Conservation (phyloP, 2,329 filamentous ascomycete genomes). For the Scedosporium aurantiacum region DNA sequence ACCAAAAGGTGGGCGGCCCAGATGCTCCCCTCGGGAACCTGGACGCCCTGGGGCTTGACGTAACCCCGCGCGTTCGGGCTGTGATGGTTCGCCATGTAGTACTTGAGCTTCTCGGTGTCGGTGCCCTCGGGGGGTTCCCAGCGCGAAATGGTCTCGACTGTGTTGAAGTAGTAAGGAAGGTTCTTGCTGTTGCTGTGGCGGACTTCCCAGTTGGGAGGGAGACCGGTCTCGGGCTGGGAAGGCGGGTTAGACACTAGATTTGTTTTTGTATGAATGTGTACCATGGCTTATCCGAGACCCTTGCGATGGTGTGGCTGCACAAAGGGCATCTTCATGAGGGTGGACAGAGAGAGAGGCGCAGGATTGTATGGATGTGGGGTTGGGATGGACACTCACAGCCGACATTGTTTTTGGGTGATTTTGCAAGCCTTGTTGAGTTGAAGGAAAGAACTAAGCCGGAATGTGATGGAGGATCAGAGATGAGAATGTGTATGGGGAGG, state of each 20-base stretch:
- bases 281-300: too few relatives aligned
- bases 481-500: not conserved
- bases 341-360: not conserved
- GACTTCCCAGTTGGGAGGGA: constrained; percentile 85
- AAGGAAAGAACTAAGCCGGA: not conserved
- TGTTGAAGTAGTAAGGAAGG: constrained; percentile 97
- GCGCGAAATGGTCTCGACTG: constrained; percentile 71
- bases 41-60: constrained; percentile 21
- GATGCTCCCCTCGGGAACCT: constrained; percentile 65
- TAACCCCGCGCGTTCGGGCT: constrained; percentile 37
- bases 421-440: not conserved
- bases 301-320: too few relatives aligned
- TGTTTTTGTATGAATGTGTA: too few relatives aligned
- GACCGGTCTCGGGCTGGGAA: constrained; percentile 50
- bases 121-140: constrained; percentile 89
- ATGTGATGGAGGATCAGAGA: not conserved
- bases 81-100: constrained; percentile 86
- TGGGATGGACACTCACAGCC: not conserved
- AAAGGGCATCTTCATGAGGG: not conserved
- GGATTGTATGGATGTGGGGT: not conserved
- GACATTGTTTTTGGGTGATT: constrained; percentile 1
- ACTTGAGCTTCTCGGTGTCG: constrained; percentile 84
- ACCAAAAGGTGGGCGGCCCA: constrained; percentile 85
- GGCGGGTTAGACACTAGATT: not conserved
- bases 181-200: constrained; percentile 98